A percentile compares a stretch with the other conserved stretches of the same genome.
Evolutionary conservation across 2,329 filamentous ascomycete species (phyloP).

Genomic region (Sporothrix euskadiensis): DNA sequence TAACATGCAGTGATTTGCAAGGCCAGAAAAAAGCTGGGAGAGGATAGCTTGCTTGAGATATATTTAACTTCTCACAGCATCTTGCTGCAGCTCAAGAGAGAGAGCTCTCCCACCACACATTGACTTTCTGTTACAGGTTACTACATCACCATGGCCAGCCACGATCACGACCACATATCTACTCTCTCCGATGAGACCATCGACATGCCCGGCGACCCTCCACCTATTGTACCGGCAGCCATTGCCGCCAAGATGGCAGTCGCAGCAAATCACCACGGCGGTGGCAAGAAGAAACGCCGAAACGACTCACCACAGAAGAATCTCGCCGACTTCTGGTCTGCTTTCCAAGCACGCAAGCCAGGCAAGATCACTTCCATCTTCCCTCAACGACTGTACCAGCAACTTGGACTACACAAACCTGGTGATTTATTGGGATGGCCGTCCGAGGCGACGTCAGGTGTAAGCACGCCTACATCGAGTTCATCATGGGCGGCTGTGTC

Average conservation of each 20-base stretch:
- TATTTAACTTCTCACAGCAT: not conserved
- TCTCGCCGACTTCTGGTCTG: constrained; percentile 47
- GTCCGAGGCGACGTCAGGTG: not conserved
- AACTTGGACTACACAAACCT: constrained; percentile 36
- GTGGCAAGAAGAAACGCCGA: not conserved
- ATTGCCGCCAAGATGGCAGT: not conserved
- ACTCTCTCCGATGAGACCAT: not conserved
- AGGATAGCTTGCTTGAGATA: not conserved
- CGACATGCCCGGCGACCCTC: not conserved
- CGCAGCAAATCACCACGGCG: not conserved
- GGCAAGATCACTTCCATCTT: constrained; percentile 50
- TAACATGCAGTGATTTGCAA: not conserved
- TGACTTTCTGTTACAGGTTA: not conserved
- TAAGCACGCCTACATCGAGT: not conserved
- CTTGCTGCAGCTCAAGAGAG: not conserved
- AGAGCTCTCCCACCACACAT: not conserved
- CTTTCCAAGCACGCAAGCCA: constrained; percentile 45
- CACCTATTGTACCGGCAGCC: not conserved
- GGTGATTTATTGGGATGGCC: constrained; percentile 16
- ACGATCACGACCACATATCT: not conserved
- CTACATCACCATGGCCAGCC: not conserved
- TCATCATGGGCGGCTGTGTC: constrained; percentile 23
- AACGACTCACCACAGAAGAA: constrained; percentile 41
- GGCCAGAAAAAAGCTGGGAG: not conserved
- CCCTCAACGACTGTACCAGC: constrained; percentile 44